Evolutionary conservation across 2,329 filamentous ascomycete genomes (phyloP), one percentile per base, ranked within the genome.

Genomic region (Cercospora sp.): DNA sequence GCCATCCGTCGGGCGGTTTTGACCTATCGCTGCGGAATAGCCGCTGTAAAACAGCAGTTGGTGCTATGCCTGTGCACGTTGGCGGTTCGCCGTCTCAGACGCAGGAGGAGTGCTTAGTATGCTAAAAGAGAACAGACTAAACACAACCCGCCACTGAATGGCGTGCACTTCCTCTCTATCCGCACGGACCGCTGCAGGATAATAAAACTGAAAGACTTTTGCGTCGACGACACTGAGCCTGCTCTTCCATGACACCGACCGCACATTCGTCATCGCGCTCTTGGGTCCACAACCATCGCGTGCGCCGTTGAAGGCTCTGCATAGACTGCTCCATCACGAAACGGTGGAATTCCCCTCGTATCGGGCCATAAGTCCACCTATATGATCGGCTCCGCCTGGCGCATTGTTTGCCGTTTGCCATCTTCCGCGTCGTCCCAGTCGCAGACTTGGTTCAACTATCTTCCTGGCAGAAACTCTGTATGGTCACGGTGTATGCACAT

Each of bases 81-180:
- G 62, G 62, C 62, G 62, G 30, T 51, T 64, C 62, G 62, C 62
- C 62, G 62, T 64, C 62, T 64, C 62, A 61, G 62, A 64, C 48
- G 62, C 62, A 64, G 62, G 62, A 64, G 62, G 48, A 53, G 61
- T 55, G 30, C 40, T 23, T 26, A 40, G 42, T 26, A 30, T 26
- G 33, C 48, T 42, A 42, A 64, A 64, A 42, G 62, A 28, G 48
- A 45, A 57, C 23, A 57, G 30, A 58, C 62, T 45, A 28, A 20
- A 30, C 13, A 36, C 53, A n/a, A 4, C 7, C n/a, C 16, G 36
- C 36, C 36, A n/a, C 36, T n/a, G 36, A 16, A 42, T 42, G 45
- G 20, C 45, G 45, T 10, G 42, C 42, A 48, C 42, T 48, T 48
- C 42, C 18, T 51, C 45, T 51, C 45, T 12, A 51, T 51, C 45